Evolutionary conservation across 495 filamentous ascomycete genomes (phyloP).

Genomic region (Penicillium psychrofluorescens): DNA sequence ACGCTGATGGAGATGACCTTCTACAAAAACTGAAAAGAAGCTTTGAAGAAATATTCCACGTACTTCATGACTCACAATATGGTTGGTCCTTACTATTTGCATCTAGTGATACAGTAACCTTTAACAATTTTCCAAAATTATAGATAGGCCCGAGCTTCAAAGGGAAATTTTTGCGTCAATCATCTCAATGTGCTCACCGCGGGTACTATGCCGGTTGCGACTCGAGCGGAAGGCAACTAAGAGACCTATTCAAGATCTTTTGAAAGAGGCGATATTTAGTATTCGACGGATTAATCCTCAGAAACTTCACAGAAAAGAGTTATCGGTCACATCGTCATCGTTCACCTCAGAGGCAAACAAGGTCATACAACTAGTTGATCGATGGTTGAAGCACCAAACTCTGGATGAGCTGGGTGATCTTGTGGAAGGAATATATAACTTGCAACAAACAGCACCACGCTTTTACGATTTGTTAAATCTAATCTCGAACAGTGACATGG

Average conservation of each 20-base stretch:
- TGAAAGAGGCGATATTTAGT: neutral
- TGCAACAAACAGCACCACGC: neutral
- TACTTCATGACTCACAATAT: slow-evolving; percentile 6
- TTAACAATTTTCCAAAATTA: neutral
- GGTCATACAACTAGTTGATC: neutral
- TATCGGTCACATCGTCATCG: neutral
- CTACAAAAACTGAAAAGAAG: slow-evolving; percentile 4
- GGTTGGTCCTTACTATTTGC: slow-evolving; percentile 1
- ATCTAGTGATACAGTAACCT: neutral
- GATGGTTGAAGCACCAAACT: neutral
- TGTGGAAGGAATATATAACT: neutral
- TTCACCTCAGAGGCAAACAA: neutral
- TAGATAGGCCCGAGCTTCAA: neutral
- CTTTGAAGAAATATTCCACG: slow-evolving; percentile 5
- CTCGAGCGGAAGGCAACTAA: neutral
- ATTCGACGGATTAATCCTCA: neutral
- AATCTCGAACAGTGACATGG: neutral
- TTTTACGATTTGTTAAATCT: neutral
- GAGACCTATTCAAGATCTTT: neutral
- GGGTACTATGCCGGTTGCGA: neutral
- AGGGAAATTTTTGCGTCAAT: neutral
- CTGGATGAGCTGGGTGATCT: neutral
- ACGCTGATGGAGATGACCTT: slow-evolving; percentile 6
- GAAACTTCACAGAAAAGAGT: neutral
- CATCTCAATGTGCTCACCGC: neutral